Evolutionary conservation across 768 basidiomycete species (phyloP).

Genomic region (Amylocystis lapponica): DNA sequence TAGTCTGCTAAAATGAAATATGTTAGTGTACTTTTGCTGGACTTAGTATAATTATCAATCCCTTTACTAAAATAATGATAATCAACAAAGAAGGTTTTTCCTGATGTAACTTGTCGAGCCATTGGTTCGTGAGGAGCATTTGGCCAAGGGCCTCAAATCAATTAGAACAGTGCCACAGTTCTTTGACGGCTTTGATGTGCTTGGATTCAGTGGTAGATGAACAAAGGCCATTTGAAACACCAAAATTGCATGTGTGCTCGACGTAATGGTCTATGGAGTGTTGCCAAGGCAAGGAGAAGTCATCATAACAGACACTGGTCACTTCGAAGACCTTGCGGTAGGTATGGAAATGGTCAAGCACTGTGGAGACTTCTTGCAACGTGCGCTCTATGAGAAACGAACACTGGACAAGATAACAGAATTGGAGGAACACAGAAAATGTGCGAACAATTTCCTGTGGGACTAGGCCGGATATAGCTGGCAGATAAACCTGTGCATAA

Average conservation of each 20-base stretch:
- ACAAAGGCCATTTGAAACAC: slow-evolving; percentile 16
- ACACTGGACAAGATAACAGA: slow-evolving; percentile 16
- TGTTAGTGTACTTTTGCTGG: too few relatives aligned
- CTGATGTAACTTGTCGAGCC: slow-evolving; percentile 24
- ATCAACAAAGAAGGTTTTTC: too few relatives aligned
- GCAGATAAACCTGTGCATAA: slow-evolving; percentile 17
- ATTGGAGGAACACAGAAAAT: slow-evolving; percentile 17
- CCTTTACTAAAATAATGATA: too few relatives aligned
- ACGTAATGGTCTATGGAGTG: slow-evolving; percentile 12
- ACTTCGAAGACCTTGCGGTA: slow-evolving; percentile 2
- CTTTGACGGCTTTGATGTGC: slow-evolving; percentile 18
- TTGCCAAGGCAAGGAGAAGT: slow-evolving; percentile 13
- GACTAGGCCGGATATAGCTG: slow-evolving; percentile 14
- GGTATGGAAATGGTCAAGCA: background rate
- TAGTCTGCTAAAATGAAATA: too few relatives aligned
- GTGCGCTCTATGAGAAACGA: background rate
- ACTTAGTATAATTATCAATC: too few relatives aligned
- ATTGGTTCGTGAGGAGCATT: slow-evolving; percentile 16
- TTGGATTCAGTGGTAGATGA: slow-evolving; percentile 19
- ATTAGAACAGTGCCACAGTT: slow-evolving; percentile 16
- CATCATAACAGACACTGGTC: slow-evolving; percentile 3
- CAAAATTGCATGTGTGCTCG: slow-evolving; percentile 6
- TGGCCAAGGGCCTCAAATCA: slow-evolving; percentile 13
- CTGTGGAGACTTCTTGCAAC: background rate
- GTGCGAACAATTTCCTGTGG: slow-evolving; percentile 11